Evolutionary conservation across 2,329 filamentous ascomycete species (phyloP).

Genomic region (Alternaria brassicicola): DNA sequence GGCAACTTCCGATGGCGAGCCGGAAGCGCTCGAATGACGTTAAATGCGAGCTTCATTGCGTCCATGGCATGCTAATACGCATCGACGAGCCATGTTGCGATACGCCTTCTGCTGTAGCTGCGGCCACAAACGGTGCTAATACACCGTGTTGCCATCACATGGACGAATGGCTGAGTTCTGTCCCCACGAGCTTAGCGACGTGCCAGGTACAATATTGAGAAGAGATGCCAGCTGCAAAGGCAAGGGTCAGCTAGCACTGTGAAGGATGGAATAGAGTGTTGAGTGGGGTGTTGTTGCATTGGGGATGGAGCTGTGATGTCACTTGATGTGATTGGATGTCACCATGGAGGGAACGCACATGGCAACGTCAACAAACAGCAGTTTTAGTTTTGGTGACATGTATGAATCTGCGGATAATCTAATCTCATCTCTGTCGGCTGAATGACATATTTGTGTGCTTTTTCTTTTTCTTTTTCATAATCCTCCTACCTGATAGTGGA

Average conservation of each 20-base stretch:
- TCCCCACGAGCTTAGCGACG: not conserved
- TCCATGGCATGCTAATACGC: not conserved
- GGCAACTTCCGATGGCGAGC: not conserved
- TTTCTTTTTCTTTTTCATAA: not conserved
- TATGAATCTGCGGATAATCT: not conserved
- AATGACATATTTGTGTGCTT: not conserved
- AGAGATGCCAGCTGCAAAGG: not conserved
- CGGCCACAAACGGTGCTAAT: not conserved
- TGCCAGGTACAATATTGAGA: not conserved
- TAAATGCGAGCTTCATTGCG: not conserved
- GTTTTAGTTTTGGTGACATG: not conserved
- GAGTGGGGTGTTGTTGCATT: not conserved
- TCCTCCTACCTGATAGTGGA: not conserved
- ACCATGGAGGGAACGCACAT: not conserved
- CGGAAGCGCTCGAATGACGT: not conserved
- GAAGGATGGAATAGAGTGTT: not conserved
- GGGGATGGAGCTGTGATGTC: not conserved
- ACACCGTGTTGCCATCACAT: not conserved
- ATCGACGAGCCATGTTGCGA: not conserved
- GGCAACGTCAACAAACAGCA: not conserved
- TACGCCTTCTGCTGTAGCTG: not conserved
- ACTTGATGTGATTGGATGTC: not conserved
- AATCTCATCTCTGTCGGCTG: not conserved
- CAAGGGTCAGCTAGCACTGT: not conserved
- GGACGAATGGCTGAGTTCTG: not conserved